Evolutionary conservation across 306 rosid genomes (phyloP).

Genomic region (Medicago ruthenica): DNA sequence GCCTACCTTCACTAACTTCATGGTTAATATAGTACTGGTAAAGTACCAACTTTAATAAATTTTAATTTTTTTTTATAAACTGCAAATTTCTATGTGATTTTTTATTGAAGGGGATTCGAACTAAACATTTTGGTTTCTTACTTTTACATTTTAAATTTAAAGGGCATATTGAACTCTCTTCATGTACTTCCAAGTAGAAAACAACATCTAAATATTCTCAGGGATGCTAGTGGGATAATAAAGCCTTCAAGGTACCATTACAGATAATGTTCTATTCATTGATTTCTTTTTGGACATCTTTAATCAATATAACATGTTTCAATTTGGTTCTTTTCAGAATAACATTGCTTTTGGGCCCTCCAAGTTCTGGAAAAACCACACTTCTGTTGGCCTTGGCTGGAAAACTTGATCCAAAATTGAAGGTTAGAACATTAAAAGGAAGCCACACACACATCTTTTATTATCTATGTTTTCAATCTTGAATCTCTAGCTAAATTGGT

Average conservation of each 20-base stretch:
- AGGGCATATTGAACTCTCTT: conserved; percentile 49
- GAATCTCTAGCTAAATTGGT: background rate
- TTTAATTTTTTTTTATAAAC: background rate
- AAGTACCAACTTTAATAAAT: background rate
- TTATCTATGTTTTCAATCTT: background rate
- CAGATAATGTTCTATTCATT: background rate
- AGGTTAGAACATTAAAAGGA: conserved; percentile 46
- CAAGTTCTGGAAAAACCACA: conserved; percentile 86
- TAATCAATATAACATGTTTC: background rate
- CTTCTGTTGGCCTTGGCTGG: conserved; percentile 76
- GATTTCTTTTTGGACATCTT: background rate
- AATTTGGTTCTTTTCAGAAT: conserved; percentile 41
- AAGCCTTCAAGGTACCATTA: conserved; percentile 69
- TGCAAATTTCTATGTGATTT: conserved; percentile 1
- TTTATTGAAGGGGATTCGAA: conserved; percentile 22
- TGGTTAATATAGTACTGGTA: conserved; percentile 59
- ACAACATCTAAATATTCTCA: conserved; percentile 56
- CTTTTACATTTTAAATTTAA: background rate
- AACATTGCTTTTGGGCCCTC: conserved; percentile 50
- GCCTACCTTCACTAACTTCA: conserved; percentile 71
- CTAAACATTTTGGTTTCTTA: background rate
- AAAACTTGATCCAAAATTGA: conserved; percentile 64
- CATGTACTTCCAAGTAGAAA: conserved; percentile 46
- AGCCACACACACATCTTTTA: background rate
- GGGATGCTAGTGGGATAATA: conserved; percentile 73